Conservation (phyloP, 352 stramenopile species). For the Peronospora belbahrii region DNA sequence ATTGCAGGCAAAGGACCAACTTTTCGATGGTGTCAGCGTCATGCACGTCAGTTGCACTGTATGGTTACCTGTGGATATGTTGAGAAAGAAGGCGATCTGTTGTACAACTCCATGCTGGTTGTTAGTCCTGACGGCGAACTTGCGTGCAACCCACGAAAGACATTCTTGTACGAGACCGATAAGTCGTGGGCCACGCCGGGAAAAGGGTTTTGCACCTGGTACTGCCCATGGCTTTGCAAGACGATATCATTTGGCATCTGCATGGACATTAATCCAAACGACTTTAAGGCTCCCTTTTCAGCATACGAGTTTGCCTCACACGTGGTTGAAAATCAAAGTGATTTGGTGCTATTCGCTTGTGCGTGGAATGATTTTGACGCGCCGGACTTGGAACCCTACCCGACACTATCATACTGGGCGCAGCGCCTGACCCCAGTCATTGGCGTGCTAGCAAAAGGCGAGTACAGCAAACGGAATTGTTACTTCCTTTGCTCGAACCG, state of each 20-base stretch:
- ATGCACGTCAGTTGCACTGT: constrained; percentile 53
- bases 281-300: constrained; percentile 63
- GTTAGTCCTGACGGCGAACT: constrained; percentile 59
- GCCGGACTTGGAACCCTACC: constrained; percentile 30
- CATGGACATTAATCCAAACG: constrained; percentile 86
- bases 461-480: constrained; percentile 47
- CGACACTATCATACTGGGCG: constrained; percentile 70
- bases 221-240: constrained; percentile 71
- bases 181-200: constrained; percentile 68
- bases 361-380: constrained; percentile 77
- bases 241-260: constrained; percentile 82
- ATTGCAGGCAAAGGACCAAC: constrained; percentile 38
- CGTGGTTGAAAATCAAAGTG: constrained; percentile 39
- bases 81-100: constrained; percentile 26
- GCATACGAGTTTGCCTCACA: constrained; percentile 66
- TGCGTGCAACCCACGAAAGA: constrained; percentile 70
- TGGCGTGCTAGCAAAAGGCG: constrained; percentile 24
- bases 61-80: constrained; percentile 71
- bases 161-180: constrained; percentile 80
- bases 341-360: constrained; percentile 75
- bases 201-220: constrained; percentile 52
- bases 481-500: constrained; percentile 75
- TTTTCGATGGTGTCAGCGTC: constrained; percentile 59
- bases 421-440: constrained; percentile 53
- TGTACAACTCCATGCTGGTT: constrained; percentile 84